Evolutionary conservation across 1,139 yeast genomes (phyloP), one percentile per base, ranked within the genome.

Genomic region (Groenewaldozyma auringiensis): DNA sequence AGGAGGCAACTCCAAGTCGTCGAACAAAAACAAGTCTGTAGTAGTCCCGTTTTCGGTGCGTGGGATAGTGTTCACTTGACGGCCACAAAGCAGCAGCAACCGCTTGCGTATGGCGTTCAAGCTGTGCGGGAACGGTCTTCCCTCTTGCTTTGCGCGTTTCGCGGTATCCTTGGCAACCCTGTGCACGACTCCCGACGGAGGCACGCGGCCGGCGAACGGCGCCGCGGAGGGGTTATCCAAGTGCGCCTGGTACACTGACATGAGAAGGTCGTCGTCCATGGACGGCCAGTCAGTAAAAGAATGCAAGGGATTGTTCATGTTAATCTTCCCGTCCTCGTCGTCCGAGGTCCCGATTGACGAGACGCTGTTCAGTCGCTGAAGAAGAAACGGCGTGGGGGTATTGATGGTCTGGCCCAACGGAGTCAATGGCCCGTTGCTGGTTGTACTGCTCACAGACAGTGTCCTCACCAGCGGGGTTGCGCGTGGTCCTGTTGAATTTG

Each of bases 121-220:
- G 2, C 61, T 53, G 44, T 65, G 69, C n/a, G 63, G 64, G 47
- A 63, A 65, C 2, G 53, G 49, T 3, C 60, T 38, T 14, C 60
- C 54, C 31, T 55, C 52, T 20, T 42, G 47, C 42, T 56, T 61
- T 32, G 66, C 64, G 21, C 49, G 50, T 38, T 57, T 57, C 20
- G 56, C 44, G 2, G 66, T 57, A 38, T 59, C 57, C 37, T 60
- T 59, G 40, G 68, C 67, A 1, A 63, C 69, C 32, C 61, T 53
- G 40, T 64, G 66, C 25, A 64, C 60, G 3, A 66, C 53, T 2
- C 68, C 69, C 1, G 64, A 58, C 2, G 69, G 69, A 17, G 68
- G 69, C 29, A 60, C 52, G 27, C 57, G 50, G 9, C 68, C 68
- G 8, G 65, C 60, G 46, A 65, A 65, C 13, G 69, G 69, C 3